phyloP scores from a whole-genome alignment of 1,139 yeast genomes.

The Saccharomyces hybrid region DNA sequence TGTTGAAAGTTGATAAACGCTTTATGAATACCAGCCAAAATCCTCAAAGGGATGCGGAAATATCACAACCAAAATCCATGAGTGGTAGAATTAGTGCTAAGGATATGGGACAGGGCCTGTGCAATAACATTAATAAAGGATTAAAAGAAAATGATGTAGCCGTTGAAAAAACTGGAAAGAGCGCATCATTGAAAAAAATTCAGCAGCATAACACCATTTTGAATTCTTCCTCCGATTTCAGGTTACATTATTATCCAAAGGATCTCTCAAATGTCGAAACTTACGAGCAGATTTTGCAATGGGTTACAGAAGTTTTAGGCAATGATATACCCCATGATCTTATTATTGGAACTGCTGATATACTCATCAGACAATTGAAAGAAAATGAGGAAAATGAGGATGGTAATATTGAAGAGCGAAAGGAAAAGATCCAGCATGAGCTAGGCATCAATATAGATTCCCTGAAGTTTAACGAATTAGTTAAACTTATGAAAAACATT shows the following conservation, averaged over 20 bases:
- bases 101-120: slow-evolving; percentile 54
- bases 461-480: slow-evolving; percentile 35
- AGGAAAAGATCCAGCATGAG: slow-evolving; percentile 38
- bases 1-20: slow-evolving; percentile 50
- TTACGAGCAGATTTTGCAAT: slow-evolving; percentile 41
- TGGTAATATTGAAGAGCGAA: slow-evolving; percentile 29
- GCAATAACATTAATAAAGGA: not conserved
- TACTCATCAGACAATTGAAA: slow-evolving; percentile 53
- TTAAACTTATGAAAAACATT: slow-evolving; percentile 46
- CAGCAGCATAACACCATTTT: slow-evolving; percentile 16
- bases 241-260: slow-evolving; percentile 46
- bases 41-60: slow-evolving; percentile 38
- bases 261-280: slow-evolving; percentile 38
- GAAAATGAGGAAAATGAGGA: slow-evolving; percentile 32
- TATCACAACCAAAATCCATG: slow-evolving; percentile 61
- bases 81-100: slow-evolving; percentile 53
- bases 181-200: not conserved
- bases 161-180: slow-evolving; percentile 4
- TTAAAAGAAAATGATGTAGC: not conserved
- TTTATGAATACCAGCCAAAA: slow-evolving; percentile 36
- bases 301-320: slow-evolving; percentile 43
- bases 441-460: slow-evolving; percentile 39
- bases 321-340: slow-evolving; percentile 52
- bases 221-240: slow-evolving; percentile 6
- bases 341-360: slow-evolving; percentile 53